Percentiles rank a stretch among this genome's conserved stretches.
Conservation (phyloP, 2,329 filamentous ascomycete species). For the Tothia fuscella region DNA sequence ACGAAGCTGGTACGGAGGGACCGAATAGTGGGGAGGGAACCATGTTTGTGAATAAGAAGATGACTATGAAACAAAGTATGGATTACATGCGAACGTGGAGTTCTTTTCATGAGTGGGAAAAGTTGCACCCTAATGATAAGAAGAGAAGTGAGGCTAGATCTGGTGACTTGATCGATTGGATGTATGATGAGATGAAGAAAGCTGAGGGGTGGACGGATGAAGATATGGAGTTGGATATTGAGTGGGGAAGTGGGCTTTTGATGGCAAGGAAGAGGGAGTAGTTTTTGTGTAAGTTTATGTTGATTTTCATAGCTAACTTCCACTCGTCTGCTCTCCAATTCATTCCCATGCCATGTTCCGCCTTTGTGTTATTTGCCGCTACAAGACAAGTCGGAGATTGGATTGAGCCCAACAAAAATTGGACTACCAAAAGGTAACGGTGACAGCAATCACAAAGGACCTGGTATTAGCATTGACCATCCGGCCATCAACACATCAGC, state of each 20-base stretch:
- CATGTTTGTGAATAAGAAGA: slow-evolving; percentile 40
- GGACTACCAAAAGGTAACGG: too few relatives aligned
- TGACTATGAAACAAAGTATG: slow-evolving; percentile 47
- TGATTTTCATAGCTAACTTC: too few relatives aligned
- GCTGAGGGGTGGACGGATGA: slow-evolving; percentile 42
- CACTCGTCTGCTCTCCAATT: too few relatives aligned
- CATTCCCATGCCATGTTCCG: too few relatives aligned
- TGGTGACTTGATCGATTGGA: slow-evolving; percentile 50
- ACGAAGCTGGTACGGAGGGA: slow-evolving; percentile 40
- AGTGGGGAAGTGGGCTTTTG: slow-evolving; percentile 51
- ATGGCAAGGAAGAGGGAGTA: slow-evolving; percentile 35
- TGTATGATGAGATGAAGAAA: slow-evolving; percentile 47
- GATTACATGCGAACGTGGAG: slow-evolving; percentile 52
- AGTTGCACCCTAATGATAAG: slow-evolving; percentile 39
- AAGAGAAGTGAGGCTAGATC: slow-evolving; percentile 41
- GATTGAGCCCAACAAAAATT: too few relatives aligned
- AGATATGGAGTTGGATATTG: slow-evolving; percentile 39
- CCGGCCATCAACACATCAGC: too few relatives aligned
- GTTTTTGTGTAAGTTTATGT: background rate
- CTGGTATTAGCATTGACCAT: too few relatives aligned
- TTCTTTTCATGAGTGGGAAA: slow-evolving; percentile 46
- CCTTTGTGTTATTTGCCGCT: too few relatives aligned
- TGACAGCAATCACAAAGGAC: too few relatives aligned
- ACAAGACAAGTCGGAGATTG: too few relatives aligned
- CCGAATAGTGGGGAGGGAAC: slow-evolving; percentile 29